Evolutionary conservation across 192 early-diverging fungal species (phyloP).

Genomic region (Cetraspora pellucida): DNA sequence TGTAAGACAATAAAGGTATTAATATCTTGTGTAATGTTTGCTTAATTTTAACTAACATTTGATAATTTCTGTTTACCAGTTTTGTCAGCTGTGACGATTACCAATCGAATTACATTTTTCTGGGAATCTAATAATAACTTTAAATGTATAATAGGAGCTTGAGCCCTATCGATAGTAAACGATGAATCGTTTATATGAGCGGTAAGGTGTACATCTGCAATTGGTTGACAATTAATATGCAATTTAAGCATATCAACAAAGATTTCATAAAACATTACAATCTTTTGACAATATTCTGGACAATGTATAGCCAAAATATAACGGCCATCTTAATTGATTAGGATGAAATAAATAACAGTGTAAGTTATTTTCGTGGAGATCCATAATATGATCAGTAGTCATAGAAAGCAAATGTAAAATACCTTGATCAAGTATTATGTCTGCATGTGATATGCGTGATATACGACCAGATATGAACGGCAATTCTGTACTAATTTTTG

Average conservation of each 20-base stretch:
- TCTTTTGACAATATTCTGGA: not conserved
- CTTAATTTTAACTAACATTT: not conserved
- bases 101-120: not conserved
- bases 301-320: conserved; percentile 21
- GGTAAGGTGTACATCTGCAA: not conserved
- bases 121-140: conserved; percentile 8
- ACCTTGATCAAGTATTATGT: conserved; percentile 22
- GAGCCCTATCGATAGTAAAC: not conserved
- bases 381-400: not conserved
- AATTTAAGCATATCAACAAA: conserved; percentile 11
- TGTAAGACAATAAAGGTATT: too few relatives aligned
- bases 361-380: not conserved
- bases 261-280: conserved; percentile 29
- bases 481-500: not conserved
- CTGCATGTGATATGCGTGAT: conserved; percentile 27
- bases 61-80: not conserved
- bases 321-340: conserved; percentile 20
- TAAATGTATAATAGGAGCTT: conserved; percentile 1
- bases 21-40: too few relatives aligned
- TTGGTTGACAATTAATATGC: not conserved
- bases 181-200: not conserved
- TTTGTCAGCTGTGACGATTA: conserved; percentile 13
- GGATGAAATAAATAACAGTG: not conserved
- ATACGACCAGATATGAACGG: not conserved
- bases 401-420: not conserved